Evolutionary conservation across 352 stramenopile genomes (phyloP).

Genomic region (Paralagenidium karlingii): DNA sequence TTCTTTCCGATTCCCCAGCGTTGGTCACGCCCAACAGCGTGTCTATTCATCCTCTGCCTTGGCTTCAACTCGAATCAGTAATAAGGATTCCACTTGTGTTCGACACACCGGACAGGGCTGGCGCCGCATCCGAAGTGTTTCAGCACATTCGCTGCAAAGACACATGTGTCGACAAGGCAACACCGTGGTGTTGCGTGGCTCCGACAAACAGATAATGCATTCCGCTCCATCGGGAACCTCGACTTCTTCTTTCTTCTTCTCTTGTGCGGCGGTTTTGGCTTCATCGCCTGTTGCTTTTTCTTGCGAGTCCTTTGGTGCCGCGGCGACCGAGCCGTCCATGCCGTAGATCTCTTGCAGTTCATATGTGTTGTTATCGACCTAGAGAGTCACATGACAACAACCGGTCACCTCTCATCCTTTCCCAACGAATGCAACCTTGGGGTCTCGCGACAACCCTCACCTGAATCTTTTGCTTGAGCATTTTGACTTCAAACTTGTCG

Average conservation of each 20-base stretch:
- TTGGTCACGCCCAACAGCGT: too few species aligned
- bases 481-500: slow-evolving; percentile 39
- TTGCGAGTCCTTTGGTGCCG: too few species aligned
- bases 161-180: slow-evolving; percentile 82
- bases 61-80: too few species aligned
- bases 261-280: too few species aligned
- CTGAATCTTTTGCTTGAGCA: slow-evolving; percentile 79
- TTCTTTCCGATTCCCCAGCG: too few species aligned
- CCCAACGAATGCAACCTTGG: background rate
- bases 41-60: too few species aligned
- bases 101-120: too few species aligned
- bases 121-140: slow-evolving; percentile 31
- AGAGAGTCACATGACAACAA: slow-evolving; percentile 2
- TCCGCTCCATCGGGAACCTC: too few species aligned
- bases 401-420: background rate
- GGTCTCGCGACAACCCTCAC: background rate
- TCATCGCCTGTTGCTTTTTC: too few species aligned
- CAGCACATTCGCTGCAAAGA: slow-evolving; percentile 69
- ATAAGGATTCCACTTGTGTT: too few species aligned
- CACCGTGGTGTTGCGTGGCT: slow-evolving; percentile 71
- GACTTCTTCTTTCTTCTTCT: too few species aligned
- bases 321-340: slow-evolving; percentile 57
- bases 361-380: slow-evolving; percentile 65
- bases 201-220: slow-evolving; percentile 81
- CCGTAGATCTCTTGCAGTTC: slow-evolving; percentile 83